These are phyloP conservation scores for Begonia peltatifolia DNA, from an alignment of 306 rosid species.

Conservation along the genomic window DNA sequence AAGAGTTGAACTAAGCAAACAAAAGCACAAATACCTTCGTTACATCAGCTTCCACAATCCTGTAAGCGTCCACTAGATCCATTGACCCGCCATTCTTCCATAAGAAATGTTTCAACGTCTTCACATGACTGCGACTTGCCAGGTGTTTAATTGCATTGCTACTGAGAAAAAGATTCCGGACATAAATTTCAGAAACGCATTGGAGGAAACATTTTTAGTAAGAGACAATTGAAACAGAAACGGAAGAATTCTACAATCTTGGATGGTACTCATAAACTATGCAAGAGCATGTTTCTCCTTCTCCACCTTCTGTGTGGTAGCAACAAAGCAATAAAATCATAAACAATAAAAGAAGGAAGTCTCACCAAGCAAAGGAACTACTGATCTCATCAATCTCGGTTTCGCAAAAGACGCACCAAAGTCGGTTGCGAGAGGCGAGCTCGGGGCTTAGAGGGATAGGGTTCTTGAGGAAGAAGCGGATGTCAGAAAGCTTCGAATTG, in stretches of 20 bases:
- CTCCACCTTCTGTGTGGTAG: not conserved
- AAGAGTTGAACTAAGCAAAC: too few relatives aligned
- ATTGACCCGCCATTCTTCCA: constrained; percentile 64
- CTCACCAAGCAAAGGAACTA: constrained; percentile 57
- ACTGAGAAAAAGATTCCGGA: constrained; percentile 19
- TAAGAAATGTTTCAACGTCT: constrained; percentile 70
- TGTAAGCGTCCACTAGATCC: constrained; percentile 37
- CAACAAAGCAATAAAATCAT: constrained; percentile 1
- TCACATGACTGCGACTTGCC: constrained; percentile 49
- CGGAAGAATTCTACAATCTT: too few relatives aligned
- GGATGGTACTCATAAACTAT: too few relatives aligned
- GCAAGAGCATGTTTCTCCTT: too few relatives aligned
- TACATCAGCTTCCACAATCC: constrained; percentile 39
- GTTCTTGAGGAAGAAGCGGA: constrained; percentile 42
- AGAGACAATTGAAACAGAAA: too few relatives aligned
- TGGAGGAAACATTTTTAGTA: not conserved
- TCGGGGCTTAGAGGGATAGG: constrained; percentile 39
- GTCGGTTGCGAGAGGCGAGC: constrained; percentile 40
- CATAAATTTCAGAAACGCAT: not conserved
- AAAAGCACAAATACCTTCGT: constrained; percentile 33
- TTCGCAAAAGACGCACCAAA: constrained; percentile 86
- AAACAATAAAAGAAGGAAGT: not conserved
- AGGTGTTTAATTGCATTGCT: constrained; percentile 62
- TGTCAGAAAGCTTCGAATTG: constrained; percentile 44
- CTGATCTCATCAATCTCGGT: constrained; percentile 33